These are phyloP conservation scores for Pholiota conissans DNA, from an alignment of 768 basidiomycete species.

Conservation along the genomic window DNA sequence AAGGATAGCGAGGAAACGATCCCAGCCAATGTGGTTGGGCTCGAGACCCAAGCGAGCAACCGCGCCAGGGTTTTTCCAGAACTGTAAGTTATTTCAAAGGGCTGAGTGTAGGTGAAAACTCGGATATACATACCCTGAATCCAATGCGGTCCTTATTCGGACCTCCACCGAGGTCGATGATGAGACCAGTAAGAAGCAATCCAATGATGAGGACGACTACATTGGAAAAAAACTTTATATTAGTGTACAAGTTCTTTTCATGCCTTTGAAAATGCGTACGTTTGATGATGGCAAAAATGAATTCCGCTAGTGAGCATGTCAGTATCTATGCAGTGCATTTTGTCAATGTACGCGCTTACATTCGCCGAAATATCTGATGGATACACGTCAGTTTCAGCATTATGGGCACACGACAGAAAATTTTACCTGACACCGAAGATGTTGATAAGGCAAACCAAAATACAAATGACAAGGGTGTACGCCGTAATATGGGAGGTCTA, in stretches of 20 bases:
- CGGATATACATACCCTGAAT: conserved; percentile 50
- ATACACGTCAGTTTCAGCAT: neutral
- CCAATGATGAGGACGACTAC: conserved; percentile 60
- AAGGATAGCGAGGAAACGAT: conserved; percentile 46
- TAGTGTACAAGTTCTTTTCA: neutral
- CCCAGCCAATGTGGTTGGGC: conserved; percentile 38
- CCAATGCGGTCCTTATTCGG: conserved; percentile 66
- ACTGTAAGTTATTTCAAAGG: conserved; percentile 32
- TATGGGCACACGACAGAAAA: neutral
- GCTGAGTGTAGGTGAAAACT: neutral
- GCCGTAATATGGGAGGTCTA: conserved; percentile 50
- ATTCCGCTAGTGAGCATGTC: conserved; percentile 47
- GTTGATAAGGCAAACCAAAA: conserved; percentile 62
- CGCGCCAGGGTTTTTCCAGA: conserved; percentile 74
- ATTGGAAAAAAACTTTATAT: neutral
- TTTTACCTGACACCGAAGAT: conserved; percentile 66
- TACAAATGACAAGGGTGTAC: conserved; percentile 60
- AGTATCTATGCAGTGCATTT: neutral
- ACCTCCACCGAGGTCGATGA: conserved; percentile 79
- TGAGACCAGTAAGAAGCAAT: conserved; percentile 60
- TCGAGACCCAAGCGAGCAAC: conserved; percentile 43
- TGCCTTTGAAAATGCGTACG: conserved; percentile 32
- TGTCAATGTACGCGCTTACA: conserved; percentile 28
- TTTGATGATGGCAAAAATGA: conserved; percentile 66
- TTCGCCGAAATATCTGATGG: conserved; percentile 62